Evolutionary conservation across 139 green algal species (phyloP).

Genomic region (Edaphochlamys debaryana): DNA sequence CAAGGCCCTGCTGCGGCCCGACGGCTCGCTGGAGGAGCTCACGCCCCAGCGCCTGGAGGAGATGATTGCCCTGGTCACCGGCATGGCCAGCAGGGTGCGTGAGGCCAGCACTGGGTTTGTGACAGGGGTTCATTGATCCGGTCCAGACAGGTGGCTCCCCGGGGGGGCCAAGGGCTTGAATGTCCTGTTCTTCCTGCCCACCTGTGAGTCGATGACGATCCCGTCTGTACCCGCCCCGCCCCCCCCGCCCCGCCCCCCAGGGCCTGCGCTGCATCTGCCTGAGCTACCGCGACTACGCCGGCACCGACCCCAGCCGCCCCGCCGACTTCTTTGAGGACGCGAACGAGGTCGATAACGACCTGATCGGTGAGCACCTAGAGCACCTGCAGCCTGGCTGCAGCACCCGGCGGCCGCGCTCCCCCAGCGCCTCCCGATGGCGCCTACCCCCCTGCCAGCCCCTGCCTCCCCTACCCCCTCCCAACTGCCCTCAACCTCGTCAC

Average conservation of each 20-base stretch:
- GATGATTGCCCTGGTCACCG: constrained; percentile 52
- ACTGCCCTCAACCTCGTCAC: no score
- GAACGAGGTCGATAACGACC: constrained; percentile 49
- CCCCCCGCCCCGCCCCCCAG: no score
- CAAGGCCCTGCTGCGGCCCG: constrained; percentile 53
- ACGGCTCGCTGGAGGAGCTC: constrained; percentile 67
- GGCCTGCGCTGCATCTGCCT: constrained; percentile 91
- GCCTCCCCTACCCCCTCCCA: constrained; percentile 23
- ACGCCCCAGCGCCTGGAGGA: constrained; percentile 53
- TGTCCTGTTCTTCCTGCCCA: background rate
- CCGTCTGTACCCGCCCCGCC: constrained; percentile 57
- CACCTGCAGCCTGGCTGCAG: no score
- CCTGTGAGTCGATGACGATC: constrained; percentile 66
- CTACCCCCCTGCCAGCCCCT: no score
- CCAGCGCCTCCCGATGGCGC: background rate
- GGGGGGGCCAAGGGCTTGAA: no score
- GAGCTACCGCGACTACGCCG: constrained; percentile 69
- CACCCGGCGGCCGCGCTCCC: background rate
- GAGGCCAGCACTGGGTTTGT: background rate
- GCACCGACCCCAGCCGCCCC: constrained; percentile 13
- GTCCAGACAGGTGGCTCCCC: no score
- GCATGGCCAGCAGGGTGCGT: constrained; percentile 45
- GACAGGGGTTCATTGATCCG: no score
- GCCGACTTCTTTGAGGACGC: constrained; percentile 74
- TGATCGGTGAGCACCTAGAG: background rate